Conservation (phyloP, 768 basidiomycete species). For the Russula ochroleuca region DNA sequence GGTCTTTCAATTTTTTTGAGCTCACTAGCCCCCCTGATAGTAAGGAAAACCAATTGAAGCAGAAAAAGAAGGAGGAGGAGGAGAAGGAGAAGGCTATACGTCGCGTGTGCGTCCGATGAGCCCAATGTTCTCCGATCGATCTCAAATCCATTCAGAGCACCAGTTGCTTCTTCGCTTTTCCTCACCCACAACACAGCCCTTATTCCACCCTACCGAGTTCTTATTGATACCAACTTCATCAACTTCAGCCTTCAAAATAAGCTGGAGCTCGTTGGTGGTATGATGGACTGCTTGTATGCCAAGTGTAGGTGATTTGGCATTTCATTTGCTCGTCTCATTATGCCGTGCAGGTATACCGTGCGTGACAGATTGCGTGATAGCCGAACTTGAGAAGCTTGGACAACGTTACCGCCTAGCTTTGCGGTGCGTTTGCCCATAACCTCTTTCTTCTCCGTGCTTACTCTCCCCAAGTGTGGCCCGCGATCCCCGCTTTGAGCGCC, state of each 20-base stretch:
- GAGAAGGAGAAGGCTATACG: constrained; percentile 74
- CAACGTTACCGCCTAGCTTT: constrained; percentile 93
- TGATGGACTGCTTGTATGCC: constrained; percentile 99
- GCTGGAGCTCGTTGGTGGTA: constrained; percentile 89
- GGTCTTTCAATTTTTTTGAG: neutral
- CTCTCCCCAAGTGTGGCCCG: constrained; percentile 74
- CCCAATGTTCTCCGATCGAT: neutral
- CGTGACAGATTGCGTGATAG: constrained; percentile 99
- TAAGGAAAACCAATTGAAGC: constrained; percentile 90
- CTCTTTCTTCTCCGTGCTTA: constrained; percentile 6
- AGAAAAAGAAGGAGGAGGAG: constrained; percentile 78
- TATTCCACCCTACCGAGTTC: constrained; percentile 92
- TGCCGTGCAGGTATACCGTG: constrained; percentile 80
- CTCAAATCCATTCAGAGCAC: constrained; percentile 48
- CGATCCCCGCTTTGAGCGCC: constrained; percentile 93
- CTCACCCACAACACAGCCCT: constrained; percentile 93
- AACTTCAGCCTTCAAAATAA: constrained; percentile 99
- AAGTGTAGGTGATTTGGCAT: constrained; percentile 62
- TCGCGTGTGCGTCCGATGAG: constrained; percentile 58
- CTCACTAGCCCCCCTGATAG: constrained; percentile 39
- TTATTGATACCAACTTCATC: constrained; percentile 99
- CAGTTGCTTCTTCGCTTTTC: constrained; percentile 89
- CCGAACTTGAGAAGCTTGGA: constrained; percentile 95
- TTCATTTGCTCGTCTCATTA: constrained; percentile 19
- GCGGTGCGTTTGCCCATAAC: constrained; percentile 50